phyloP scores from a whole-genome alignment of 2,329 filamentous ascomycete species.

The Aureobasidium subglaciale region DNA sequence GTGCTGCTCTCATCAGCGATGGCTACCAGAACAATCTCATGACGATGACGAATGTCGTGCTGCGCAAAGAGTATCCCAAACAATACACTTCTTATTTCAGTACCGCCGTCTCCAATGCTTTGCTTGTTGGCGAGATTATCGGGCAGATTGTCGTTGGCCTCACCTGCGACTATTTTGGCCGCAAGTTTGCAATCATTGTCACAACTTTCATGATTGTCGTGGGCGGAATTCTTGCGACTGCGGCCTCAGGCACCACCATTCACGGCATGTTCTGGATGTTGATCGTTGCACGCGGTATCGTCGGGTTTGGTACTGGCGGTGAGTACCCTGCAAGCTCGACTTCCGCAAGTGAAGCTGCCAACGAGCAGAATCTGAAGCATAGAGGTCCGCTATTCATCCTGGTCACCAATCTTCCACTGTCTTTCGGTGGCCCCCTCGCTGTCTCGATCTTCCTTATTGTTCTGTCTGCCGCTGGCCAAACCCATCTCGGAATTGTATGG shows the following conservation, averaged over 20 bases:
- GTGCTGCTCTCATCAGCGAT: slow-evolving; percentile 28
- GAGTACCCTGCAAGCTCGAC: slow-evolving; percentile 45
- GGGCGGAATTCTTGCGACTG: slow-evolving; percentile 39
- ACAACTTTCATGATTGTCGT: slow-evolving; percentile 42
- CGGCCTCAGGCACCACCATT: slow-evolving; percentile 38
- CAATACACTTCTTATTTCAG: slow-evolving; percentile 17
- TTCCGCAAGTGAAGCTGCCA: slow-evolving; percentile 42
- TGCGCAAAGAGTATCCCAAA: slow-evolving; percentile 23
- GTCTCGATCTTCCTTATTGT: slow-evolving; percentile 35
- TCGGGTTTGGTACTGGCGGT: slow-evolving; percentile 42
- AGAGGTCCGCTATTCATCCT: slow-evolving; percentile 25
- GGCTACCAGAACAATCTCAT: slow-evolving; percentile 32
- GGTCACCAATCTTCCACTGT: slow-evolving; percentile 22
- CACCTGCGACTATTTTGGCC: slow-evolving; percentile 41
- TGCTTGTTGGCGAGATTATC: slow-evolving; percentile 37
- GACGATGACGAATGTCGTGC: slow-evolving; percentile 30
- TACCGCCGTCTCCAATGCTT: slow-evolving; percentile 20
- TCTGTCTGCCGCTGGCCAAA: slow-evolving; percentile 19
- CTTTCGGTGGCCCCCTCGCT: slow-evolving; percentile 21
- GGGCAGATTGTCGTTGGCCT: slow-evolving; percentile 37
- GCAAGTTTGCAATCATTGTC: slow-evolving; percentile 39
- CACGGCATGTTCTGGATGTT: slow-evolving; percentile 49
- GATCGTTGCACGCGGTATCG: slow-evolving; percentile 42
- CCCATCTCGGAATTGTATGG: slow-evolving; percentile 42
- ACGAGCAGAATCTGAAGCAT: slow-evolving; percentile 34